Percentiles rank a stretch among this genome's conserved stretches.
Conservation (phyloP, 257 asterid species). For the Petunia secreta region DNA sequence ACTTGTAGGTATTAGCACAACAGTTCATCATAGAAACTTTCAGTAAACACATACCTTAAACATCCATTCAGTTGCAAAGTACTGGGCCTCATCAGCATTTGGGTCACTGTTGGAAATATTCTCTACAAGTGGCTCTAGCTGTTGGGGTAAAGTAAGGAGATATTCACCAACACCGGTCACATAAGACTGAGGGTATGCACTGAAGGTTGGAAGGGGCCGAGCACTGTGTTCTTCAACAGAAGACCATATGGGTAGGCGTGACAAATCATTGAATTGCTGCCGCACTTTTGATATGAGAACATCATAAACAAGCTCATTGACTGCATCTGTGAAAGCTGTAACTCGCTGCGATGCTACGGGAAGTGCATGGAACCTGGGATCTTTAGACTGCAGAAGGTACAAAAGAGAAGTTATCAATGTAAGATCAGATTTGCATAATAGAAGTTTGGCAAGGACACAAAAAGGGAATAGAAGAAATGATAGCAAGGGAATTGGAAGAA, state of each 20-base stretch:
- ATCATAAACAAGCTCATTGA: slow-evolving; percentile 92
- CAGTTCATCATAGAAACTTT: background rate
- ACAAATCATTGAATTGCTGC: slow-evolving; percentile 71
- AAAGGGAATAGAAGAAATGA: background rate
- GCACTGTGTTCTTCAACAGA: slow-evolving; percentile 83
- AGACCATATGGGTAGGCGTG: slow-evolving; percentile 86
- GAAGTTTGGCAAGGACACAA: slow-evolving; percentile 18
- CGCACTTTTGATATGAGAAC: slow-evolving; percentile 89
- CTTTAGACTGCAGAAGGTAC: slow-evolving; percentile 78
- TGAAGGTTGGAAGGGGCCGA: slow-evolving; percentile 76
- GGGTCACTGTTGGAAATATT: slow-evolving; percentile 77
- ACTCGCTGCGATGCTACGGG: slow-evolving; percentile 90
- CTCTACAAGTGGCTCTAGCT: slow-evolving; percentile 95
- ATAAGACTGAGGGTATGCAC: slow-evolving; percentile 90
- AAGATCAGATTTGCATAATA: slow-evolving; percentile 14
- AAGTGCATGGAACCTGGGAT: slow-evolving; percentile 97
- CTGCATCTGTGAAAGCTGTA: slow-evolving; percentile 89
- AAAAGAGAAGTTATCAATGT: slow-evolving; percentile 29
- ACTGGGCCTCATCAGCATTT: slow-evolving; percentile 92
- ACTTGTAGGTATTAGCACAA: slow-evolving; percentile 7
- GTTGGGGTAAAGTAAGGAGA: slow-evolving; percentile 98
- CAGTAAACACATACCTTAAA: slow-evolving; percentile 68
- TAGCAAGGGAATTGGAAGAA: background rate
- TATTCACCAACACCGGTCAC: slow-evolving; percentile 93
- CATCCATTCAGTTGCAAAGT: slow-evolving; percentile 99